A percentile compares a stretch with the other conserved stretches of the same genome.
phyloP scores from a whole-genome alignment of 768 basidiomycete genomes.

The Mycena epipterygia region DNA sequence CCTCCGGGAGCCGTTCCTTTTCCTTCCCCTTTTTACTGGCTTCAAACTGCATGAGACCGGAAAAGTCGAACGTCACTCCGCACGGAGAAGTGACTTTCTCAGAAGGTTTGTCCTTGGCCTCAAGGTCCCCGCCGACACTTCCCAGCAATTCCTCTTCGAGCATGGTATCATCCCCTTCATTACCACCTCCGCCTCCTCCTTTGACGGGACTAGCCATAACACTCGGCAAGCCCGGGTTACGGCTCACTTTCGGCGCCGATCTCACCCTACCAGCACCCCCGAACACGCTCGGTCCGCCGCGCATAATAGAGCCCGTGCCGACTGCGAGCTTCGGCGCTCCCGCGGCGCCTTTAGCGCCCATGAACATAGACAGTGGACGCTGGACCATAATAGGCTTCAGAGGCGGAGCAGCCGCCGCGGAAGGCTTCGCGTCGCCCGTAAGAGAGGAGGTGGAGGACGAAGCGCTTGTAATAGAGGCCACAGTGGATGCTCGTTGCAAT shows the following conservation, averaged over 20 bases:
- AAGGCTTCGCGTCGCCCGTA: slow-evolving; percentile 4
- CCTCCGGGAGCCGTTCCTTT: slow-evolving; percentile 40
- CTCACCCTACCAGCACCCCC: slow-evolving; percentile 40
- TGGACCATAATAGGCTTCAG: slow-evolving; percentile 23
- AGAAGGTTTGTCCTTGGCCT: slow-evolving; percentile 40
- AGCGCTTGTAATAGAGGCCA: slow-evolving; percentile 32
- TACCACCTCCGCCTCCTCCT: slow-evolving; percentile 39
- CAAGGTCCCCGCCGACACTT: slow-evolving; percentile 12
- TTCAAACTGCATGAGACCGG: slow-evolving; percentile 26
- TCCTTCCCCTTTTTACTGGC: slow-evolving; percentile 51
- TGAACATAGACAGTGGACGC: slow-evolving; percentile 29
- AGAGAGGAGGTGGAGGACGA: slow-evolving; percentile 23
- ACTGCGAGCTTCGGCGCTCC: slow-evolving; percentile 24
- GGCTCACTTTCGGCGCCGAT: slow-evolving; percentile 43
- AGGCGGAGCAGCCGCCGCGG: slow-evolving; percentile 12
- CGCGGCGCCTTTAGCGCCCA: slow-evolving; percentile 16
- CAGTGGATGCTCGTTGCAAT: slow-evolving; percentile 29
- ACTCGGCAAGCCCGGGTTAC: slow-evolving; percentile 58
- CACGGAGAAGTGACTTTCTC: slow-evolving; percentile 37
- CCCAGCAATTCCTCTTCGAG: slow-evolving; percentile 44
- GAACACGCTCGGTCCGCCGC: slow-evolving; percentile 27
- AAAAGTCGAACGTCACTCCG: slow-evolving; percentile 33
- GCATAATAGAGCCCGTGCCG: slow-evolving; percentile 31
- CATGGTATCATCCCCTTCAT: slow-evolving; percentile 31
- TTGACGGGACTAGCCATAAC: slow-evolving; percentile 64